Evolutionary conservation across 169 alveolate genomes (phyloP), one percentile per base, ranked within the genome.

Genomic region (Condylostoma magnum): DNA sequence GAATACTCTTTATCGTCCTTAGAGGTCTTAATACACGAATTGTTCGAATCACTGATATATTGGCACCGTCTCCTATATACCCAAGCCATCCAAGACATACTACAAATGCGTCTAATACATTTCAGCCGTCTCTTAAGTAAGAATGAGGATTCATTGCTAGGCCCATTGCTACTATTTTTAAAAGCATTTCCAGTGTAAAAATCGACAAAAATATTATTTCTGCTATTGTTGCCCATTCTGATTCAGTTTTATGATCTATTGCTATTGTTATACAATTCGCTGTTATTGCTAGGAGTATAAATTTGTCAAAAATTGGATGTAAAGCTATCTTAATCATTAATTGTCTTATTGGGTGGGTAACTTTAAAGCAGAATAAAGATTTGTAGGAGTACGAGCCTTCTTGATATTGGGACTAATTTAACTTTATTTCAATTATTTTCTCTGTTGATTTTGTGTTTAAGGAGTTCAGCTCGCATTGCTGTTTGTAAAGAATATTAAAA

Each of bases 51-150:
- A 83, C 79, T 5, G 77, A 46, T 37, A 80, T 58, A 38, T 65
- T 63, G 22, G 20, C 50, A 30, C 67, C 30, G 31, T 53, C 50
- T 3, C 58, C 52, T 15, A 67, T 28, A 48, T 50, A 53, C 28
- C 66, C 34, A 0, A 73, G 33, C 37, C 63, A 50, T 8, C 86
- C 80, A 6, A 67, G 22, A 18, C 55, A n/a, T 38, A 90, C 92
- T 4, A 90, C 90, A 4, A 79, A 25, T 58, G 87, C 86, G 66
- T 90, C 96, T 4, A 86, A 47, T 22, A 80, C 33, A 58, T 86
- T 86, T 90, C 93, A 90, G 12, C 82, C 72, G 67, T 90, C 96
- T 69, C 84, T 65, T 38, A 90, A 68, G 48, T 90, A 90, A 34
- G 92, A 51, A 8, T 76, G 18, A 3, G 70, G 47, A 8, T 79